A percentile compares a stretch with the other conserved stretches of the same genome.
Conservation (phyloP, 2,329 filamentous ascomycete species). For the Amesomyces nigricolor region DNA sequence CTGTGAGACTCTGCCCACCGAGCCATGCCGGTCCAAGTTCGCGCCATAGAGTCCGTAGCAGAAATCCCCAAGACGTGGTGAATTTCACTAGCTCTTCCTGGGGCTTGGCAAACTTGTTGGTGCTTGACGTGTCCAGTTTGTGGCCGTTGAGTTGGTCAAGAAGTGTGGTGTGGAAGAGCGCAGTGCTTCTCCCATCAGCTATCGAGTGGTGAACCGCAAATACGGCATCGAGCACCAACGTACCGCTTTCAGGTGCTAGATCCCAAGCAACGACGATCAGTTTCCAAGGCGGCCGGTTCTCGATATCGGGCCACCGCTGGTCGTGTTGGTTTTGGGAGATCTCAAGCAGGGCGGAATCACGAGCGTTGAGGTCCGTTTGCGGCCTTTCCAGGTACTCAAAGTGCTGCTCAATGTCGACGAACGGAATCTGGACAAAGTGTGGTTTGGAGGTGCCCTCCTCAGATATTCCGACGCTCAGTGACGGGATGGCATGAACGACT, state of each 20-base stretch:
- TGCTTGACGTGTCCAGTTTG: constrained; percentile 31
- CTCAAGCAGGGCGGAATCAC: constrained; percentile 30
- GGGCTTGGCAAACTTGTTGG: constrained; percentile 31
- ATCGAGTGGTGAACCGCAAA: constrained; percentile 50
- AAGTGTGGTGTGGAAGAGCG: constrained; percentile 45
- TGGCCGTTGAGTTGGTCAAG: constrained; percentile 37
- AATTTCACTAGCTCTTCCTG: constrained; percentile 41
- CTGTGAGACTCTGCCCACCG: constrained; percentile 19
- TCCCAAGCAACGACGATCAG: constrained; percentile 34
- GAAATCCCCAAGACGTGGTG: constrained; percentile 36
- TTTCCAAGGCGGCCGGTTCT: constrained; percentile 43
- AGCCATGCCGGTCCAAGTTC: constrained; percentile 38
- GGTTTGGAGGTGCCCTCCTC: constrained; percentile 40
- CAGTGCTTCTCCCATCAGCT: constrained; percentile 45
- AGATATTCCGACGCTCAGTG: constrained; percentile 45
- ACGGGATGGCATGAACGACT: constrained; percentile 40
- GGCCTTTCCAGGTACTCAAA: constrained; percentile 32
- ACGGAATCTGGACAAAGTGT: constrained; percentile 38
- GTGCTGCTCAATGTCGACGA: constrained; percentile 41
- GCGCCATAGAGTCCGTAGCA: constrained; percentile 38
- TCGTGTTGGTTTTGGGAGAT: constrained; percentile 38
- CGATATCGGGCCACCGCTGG: constrained; percentile 37
- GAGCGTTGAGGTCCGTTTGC: constrained; percentile 18
- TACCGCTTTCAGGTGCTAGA: constrained; percentile 10
- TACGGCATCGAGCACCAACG: constrained; percentile 36